Base-by-base conservation (phyloP, 2,329 filamentous ascomycete genomes). In the Periconia digitata region DNA sequence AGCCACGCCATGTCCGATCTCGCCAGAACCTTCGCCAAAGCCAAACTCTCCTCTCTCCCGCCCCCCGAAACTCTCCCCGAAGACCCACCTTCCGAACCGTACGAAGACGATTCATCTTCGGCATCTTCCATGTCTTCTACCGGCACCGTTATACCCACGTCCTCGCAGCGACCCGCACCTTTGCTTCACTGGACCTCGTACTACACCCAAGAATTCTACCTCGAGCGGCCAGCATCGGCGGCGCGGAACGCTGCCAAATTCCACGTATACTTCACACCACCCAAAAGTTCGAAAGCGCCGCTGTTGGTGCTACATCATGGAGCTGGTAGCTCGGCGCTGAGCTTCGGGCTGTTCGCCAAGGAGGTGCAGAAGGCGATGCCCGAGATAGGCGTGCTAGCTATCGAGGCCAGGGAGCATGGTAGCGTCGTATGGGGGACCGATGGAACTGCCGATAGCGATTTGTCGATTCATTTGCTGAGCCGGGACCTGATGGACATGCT, bases 291-390 rank as follows among this genome's bases (percentile, higher is more conserved):
- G 36, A 85, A 80, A 52, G 89, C 87, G 0, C 91, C 92, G 0
- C 77, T 99, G 5, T 92, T 99, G 71, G 87, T 97, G 50, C 90
- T 89, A 73, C 94, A 99, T 67, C 94, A 99, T 73, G 94, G 94
- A 34, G 94, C 90, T 35, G 94, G 94, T 15, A 95, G 92, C 3
- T 96, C 92, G 0, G 95, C 89, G 6, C 81, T 97, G 49, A 95
- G 91, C 2, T 99, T 97, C 72, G 92, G 92, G 5, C 79, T 90
- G 3, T 84, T 95, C 51, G 84, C 86, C 2, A 79, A 83, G 38
- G 88, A 95, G 67, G 84, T 97, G 52, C 82, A 86, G 44, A 89
- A 87, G 67, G 79, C 83, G 6, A 77, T 96, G 36, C 90, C 94
- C 0, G 78, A 83, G 6, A 89, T 92, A 2, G 95, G 94, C 1